phyloP scores from a whole-genome alignment of 164 flowering plant genomes.

The Vitis cinerea region DNA sequence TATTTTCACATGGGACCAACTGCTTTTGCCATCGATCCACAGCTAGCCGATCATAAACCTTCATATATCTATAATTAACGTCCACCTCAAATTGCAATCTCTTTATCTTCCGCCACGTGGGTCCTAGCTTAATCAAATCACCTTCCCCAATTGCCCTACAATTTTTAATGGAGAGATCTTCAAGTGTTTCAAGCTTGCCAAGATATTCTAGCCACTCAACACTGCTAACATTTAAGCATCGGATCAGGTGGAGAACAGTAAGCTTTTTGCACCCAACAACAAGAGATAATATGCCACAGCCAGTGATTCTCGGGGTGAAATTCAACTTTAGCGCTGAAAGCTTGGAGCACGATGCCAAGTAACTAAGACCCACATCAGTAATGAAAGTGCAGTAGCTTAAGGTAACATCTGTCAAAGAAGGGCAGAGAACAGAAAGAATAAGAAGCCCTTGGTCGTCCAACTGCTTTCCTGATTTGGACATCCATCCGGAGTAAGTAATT shows the following conservation, averaged over 20 bases:
- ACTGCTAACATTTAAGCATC: constrained; percentile 68
- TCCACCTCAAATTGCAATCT: constrained; percentile 75
- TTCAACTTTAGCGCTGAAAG: constrained; percentile 66
- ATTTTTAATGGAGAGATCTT: constrained; percentile 68
- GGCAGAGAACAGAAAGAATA: constrained; percentile 52
- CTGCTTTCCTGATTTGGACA: constrained; percentile 80
- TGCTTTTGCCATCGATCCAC: constrained; percentile 73
- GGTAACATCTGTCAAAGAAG: constrained; percentile 54
- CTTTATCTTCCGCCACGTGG: constrained; percentile 63
- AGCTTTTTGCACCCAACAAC: constrained; percentile 72
- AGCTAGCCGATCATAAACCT: constrained; percentile 55
- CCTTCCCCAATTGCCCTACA: constrained; percentile 88
- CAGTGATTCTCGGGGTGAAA: constrained; percentile 66
- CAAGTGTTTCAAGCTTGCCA: constrained; percentile 60
- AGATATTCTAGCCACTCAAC: constrained; percentile 82
- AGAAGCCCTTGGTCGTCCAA: constrained; percentile 73
- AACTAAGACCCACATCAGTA: constrained; percentile 64
- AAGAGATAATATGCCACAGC: constrained; percentile 72
- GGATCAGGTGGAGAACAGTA: constrained; percentile 58
- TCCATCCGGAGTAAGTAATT: constrained; percentile 76
- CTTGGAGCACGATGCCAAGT: constrained; percentile 59
- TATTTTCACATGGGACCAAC: constrained; percentile 58
- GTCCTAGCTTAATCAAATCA: constrained; percentile 66
- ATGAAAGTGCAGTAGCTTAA: constrained; percentile 74
- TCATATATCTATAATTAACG: constrained; percentile 73